Percentiles rank a stretch among this genome's conserved stretches.
These are phyloP conservation scores for Cladorrhinum sp. DNA, from an alignment of 2,329 filamentous ascomycete species.

Conservation along the genomic window DNA sequence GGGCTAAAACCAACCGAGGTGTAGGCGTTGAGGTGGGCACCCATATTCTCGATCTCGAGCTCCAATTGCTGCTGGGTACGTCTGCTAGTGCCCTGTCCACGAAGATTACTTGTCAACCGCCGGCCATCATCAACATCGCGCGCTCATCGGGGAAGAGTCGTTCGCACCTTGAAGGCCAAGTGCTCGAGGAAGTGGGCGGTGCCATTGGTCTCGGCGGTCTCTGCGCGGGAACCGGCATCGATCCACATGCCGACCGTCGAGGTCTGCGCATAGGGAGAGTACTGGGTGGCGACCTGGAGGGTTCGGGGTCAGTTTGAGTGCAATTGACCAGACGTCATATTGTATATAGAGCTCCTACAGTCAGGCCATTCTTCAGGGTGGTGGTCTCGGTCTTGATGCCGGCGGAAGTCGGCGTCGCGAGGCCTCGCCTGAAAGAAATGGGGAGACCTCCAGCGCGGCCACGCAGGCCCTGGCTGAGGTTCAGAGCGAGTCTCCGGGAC, in stretches of 20 bases:
- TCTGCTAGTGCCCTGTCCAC: conserved; percentile 78
- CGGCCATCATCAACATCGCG: not conserved
- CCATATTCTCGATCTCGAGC: conserved; percentile 99
- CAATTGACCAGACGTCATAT: conserved; percentile 35
- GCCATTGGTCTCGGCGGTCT: conserved; percentile 98
- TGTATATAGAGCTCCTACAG: conserved; percentile 53
- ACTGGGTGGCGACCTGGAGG: conserved; percentile 86
- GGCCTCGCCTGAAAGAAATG: conserved; percentile 76
- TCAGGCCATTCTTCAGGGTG: conserved; percentile 95
- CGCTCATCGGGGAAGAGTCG: not conserved
- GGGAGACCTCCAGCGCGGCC: conserved; percentile 81
- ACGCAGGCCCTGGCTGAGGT: conserved; percentile 86
- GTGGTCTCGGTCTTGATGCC: conserved; percentile 86
- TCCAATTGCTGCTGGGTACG: conserved; percentile 96
- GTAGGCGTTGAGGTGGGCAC: conserved; percentile 98
- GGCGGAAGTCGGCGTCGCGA: conserved; percentile 72
- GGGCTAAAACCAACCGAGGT: conserved; percentile 67
- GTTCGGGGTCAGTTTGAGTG: conserved; percentile 20
- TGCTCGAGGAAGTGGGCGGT: conserved; percentile 99
- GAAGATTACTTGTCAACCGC: conserved; percentile 9
- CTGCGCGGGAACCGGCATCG: conserved; percentile 94
- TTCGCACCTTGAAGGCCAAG: conserved; percentile 92
- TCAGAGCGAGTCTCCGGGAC: conserved; percentile 94
- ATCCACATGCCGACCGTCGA: conserved; percentile 99
- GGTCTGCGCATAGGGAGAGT: conserved; percentile 97